Evolutionary conservation across 208 protist species (phyloP), one percentile per base, ranked within the genome.

Genomic region (Spongospora subterranea): DNA sequence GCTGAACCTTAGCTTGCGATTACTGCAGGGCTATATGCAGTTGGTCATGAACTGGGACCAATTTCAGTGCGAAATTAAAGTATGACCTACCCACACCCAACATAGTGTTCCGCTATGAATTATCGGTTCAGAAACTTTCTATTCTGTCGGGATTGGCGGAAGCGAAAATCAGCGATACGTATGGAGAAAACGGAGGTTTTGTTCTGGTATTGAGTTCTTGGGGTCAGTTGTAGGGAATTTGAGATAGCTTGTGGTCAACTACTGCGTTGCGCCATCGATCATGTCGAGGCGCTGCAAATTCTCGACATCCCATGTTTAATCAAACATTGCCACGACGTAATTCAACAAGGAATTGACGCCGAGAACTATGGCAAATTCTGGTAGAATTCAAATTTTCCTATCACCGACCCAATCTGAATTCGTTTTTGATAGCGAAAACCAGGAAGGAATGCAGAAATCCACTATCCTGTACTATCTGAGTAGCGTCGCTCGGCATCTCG

Each of bases 361-460:
- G 71, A 82, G 35, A 20, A 6, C 17, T 82, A 39, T 6, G 40
- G 35, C n/a, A 6, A 35, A n/a, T 35, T 82, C n/a, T 6, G 35
- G 71, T 60, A 60, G 50, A 24, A 29, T 24, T 6, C n/a, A n/a
- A n/a, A 29, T 24, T 6, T 60, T 6, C 50, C 50, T 60, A 60
- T 60, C 50, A 60, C 24, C 13, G 24, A 6, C 50, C 13, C 50
- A 29, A 24, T 60, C 24, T 60, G 50, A 60, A 6, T 6, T 29
- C 6, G 50, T 29, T 24, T 60, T 60, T 24, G n/a, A 24, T 60
- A 60, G 50, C 24, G 71, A 82, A 35, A 6, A 82, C n/a, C 71
- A 82, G 71, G 71, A 82, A 35, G 71, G 71, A 6, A 82, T 82
- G 71, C 71, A 82, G n/a, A 82, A 82, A 35, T 82, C 71, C 71